Evolutionary conservation across 179 eudicot genomes (phyloP).

Genomic region (Spergularia azorica): DNA sequence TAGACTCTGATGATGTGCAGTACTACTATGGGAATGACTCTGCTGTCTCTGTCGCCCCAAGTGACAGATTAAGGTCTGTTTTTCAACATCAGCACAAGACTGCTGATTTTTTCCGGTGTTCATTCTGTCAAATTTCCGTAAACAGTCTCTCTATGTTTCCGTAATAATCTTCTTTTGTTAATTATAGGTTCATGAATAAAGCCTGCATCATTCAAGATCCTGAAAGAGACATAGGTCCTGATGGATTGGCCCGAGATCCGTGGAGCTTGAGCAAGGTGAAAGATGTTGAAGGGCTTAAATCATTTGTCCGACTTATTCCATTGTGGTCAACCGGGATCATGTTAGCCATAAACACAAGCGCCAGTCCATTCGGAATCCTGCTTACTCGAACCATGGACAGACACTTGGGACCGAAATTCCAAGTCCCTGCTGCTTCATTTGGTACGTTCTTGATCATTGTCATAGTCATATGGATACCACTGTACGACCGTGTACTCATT

Average conservation of each 20-base stretch:
- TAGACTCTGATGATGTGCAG: conserved; percentile 27
- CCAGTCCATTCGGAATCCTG: conserved; percentile 45
- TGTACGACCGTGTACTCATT: conserved; percentile 66
- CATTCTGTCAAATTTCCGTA: too few species aligned
- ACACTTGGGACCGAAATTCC: conserved; percentile 57
- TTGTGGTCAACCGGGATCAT: conserved; percentile 76
- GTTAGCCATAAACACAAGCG: conserved; percentile 53
- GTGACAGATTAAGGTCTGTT: conserved; percentile 53
- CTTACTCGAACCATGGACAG: conserved; percentile 77
- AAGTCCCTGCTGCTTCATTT: conserved; percentile 79
- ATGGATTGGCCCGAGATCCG: conserved; percentile 51
- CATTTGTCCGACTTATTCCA: conserved; percentile 60
- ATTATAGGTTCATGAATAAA: conserved; percentile 68
- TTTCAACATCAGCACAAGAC: background rate
- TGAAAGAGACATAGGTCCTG: conserved; percentile 46
- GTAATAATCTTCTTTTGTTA: background rate
- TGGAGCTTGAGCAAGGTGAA: conserved; percentile 71
- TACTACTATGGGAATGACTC: conserved; percentile 50
- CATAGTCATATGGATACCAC: conserved; percentile 57
- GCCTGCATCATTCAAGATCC: conserved; percentile 69
- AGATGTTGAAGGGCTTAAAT: conserved; percentile 75
- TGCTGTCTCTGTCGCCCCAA: conserved; percentile 36
- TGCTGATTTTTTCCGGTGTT: too few species aligned
- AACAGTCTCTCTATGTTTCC: too few species aligned
- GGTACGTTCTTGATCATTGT: conserved; percentile 53